phyloP scores from a whole-genome alignment of 2,329 filamentous ascomycete genomes.

The Colletotrichum plurivorum region DNA sequence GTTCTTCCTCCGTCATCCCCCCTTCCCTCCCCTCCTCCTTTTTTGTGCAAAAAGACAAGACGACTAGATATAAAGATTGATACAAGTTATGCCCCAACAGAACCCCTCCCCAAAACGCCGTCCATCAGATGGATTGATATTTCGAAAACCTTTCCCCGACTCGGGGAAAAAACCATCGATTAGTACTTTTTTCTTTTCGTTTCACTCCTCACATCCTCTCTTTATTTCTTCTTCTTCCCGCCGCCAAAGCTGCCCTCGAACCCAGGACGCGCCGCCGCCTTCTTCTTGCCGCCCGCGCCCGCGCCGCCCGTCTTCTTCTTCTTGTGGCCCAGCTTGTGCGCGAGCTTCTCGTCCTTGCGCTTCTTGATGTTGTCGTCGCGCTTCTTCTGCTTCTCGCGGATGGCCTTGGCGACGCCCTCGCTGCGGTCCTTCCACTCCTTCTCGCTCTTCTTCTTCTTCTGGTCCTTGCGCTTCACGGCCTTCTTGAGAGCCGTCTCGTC shows the following conservation, averaged over 20 bases:
- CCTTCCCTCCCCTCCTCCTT: conserved; percentile 20
- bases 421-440: conserved; percentile 86
- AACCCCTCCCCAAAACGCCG: conserved; percentile 17
- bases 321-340: conserved; percentile 72
- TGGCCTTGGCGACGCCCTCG: conserved; percentile 80
- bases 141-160: background rate
- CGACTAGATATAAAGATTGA: no score
- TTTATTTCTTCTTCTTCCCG: conserved; percentile 60
- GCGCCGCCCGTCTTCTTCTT: conserved; percentile 51
- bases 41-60: conserved; percentile 11
- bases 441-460: conserved; percentile 90
- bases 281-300: conserved; percentile 49
- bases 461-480: conserved; percentile 93
- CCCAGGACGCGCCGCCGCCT: conserved; percentile 70
- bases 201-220: background rate
- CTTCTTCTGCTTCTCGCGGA: conserved; percentile 86
- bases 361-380: conserved; percentile 83
- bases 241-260: conserved; percentile 79
- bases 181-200: conserved; percentile 6
- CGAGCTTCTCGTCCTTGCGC: conserved; percentile 79
- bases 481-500: conserved; percentile 92
- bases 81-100: background rate
- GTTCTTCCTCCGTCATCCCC: no score
- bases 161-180: conserved; percentile 26
- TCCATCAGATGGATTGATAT: conserved; percentile 29